A percentile compares a stretch with the other conserved stretches of the same genome.
These are phyloP conservation scores for Plectranthus barbatus DNA, from an alignment of 257 asterid genomes.

Conservation along the genomic window DNA sequence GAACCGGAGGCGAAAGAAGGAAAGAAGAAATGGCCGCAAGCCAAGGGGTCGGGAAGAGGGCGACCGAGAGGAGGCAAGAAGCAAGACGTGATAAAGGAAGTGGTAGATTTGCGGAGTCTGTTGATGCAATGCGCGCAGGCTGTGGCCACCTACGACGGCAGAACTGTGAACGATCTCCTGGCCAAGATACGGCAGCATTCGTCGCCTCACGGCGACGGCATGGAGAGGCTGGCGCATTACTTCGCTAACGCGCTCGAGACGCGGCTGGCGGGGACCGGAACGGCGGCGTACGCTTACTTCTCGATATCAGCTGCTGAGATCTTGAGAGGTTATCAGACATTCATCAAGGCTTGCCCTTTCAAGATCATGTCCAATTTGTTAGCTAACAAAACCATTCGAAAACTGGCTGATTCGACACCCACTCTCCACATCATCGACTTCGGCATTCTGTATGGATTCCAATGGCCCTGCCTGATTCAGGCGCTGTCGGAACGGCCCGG, in stretches of 20 bases:
- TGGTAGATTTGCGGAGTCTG: conserved; percentile 33
- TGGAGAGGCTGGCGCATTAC: conserved; percentile 38
- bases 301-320: conserved; percentile 33
- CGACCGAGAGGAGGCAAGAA: conserved; percentile 28
- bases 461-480: conserved; percentile 51
- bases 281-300: background rate
- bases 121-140: conserved; percentile 46
- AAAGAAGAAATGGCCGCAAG: conserved; percentile 6
- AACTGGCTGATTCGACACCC: conserved; percentile 15
- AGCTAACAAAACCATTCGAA: conserved; percentile 35
- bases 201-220: conserved; percentile 37
- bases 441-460: conserved; percentile 47
- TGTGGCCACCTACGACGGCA: conserved; percentile 26
- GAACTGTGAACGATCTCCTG: conserved; percentile 20
- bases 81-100: conserved; percentile 15
- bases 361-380: conserved; percentile 29
- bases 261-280: conserved; percentile 39
- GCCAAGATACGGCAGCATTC: conserved; percentile 32
- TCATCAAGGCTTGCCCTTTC: conserved; percentile 37
- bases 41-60: conserved; percentile 21
- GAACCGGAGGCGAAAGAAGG: background rate
- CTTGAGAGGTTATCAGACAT: conserved; percentile 35
- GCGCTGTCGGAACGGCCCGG: conserved; percentile 28
- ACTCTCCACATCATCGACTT: conserved; percentile 39
- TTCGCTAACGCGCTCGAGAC: conserved; percentile 45